Evolutionary conservation across 2,329 filamentous ascomycete genomes (phyloP).

Genomic region (Scorias spongiosa): DNA sequence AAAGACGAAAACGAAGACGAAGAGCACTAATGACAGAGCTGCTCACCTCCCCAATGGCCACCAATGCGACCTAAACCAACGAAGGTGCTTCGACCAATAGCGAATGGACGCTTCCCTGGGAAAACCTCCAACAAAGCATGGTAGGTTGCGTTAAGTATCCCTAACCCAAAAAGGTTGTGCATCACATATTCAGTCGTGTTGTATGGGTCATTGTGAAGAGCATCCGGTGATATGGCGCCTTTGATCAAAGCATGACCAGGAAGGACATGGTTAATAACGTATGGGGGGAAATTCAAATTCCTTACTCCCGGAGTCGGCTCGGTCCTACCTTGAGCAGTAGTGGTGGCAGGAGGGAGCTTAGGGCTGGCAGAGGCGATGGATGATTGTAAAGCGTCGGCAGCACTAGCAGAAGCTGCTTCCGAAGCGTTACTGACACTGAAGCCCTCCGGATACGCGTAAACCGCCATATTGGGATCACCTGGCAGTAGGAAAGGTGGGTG

Average conservation of each 20-base stretch:
- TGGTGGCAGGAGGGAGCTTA: conserved; percentile 6
- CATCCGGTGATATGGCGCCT: conserved; percentile 9
- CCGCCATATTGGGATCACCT: conserved; percentile 45
- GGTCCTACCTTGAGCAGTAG: conserved; percentile 7
- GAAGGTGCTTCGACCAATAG: conserved; percentile 12
- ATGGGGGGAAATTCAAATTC: conserved; percentile 17
- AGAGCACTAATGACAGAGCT: neutral
- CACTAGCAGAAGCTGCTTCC: conserved; percentile 46
- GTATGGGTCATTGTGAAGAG: conserved; percentile 11
- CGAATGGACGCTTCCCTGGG: conserved; percentile 14
- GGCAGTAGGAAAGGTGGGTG: conserved; percentile 52
- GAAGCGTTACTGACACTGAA: conserved; percentile 55
- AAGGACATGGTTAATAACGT: conserved; percentile 16
- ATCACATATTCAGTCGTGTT: conserved; percentile 14
- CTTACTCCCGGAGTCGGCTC: conserved; percentile 9
- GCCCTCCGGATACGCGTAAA: conserved; percentile 50
- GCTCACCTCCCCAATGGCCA: conserved; percentile 13
- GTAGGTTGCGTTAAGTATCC: conserved; percentile 14
- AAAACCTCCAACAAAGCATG: conserved; percentile 10
- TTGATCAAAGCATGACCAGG: conserved; percentile 11
- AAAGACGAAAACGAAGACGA: too few relatives aligned
- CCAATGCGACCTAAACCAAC: conserved; percentile 9
- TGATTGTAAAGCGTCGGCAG: conserved; percentile 37
- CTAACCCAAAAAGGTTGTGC: conserved; percentile 14
- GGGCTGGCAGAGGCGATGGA: conserved; percentile 20